Evolutionary conservation across 2,329 filamentous ascomycete genomes (phyloP).

Genomic region (Aspergillus arachidicola): DNA sequence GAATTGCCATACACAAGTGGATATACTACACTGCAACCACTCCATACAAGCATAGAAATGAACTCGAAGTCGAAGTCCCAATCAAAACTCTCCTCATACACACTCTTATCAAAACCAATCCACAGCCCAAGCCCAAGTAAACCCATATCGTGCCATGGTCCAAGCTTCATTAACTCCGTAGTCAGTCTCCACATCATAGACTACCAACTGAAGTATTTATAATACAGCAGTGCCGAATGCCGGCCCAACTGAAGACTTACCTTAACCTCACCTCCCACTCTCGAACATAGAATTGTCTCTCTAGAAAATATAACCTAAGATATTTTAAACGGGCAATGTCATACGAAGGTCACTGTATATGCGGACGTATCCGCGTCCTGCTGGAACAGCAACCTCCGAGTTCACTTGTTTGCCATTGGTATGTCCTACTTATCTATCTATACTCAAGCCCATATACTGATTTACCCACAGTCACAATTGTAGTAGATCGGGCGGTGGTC

Average conservation of each 20-base stretch:
- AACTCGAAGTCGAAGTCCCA: not conserved
- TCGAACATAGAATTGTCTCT: not conserved
- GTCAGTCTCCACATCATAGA: not conserved
- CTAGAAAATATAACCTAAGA: too few relatives aligned
- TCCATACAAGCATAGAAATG: not conserved
- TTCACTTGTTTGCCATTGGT: slow-evolving; percentile 13
- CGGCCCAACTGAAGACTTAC: not conserved
- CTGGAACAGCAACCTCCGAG: slow-evolving; percentile 1
- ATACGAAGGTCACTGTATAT: slow-evolving; percentile 10
- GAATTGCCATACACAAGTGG: not conserved
- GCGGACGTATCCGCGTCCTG: slow-evolving; percentile 5
- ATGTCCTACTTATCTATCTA: not conserved
- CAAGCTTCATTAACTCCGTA: not conserved
- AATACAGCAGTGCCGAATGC: not conserved
- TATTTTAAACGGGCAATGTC: not conserved
- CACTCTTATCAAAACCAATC: not conserved
- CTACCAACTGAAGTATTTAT: not conserved
- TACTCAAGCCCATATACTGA: not conserved
- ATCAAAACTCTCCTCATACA: too few relatives aligned
- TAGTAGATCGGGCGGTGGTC: slow-evolving; percentile 2
- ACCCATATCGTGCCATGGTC: not conserved
- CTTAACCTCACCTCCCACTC: not conserved
- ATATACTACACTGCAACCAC: not conserved
- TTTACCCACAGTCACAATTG: not conserved
- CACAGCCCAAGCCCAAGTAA: not conserved